Conservation (phyloP, 306 rosid species). For the Dalbergia cochinchinensis region DNA sequence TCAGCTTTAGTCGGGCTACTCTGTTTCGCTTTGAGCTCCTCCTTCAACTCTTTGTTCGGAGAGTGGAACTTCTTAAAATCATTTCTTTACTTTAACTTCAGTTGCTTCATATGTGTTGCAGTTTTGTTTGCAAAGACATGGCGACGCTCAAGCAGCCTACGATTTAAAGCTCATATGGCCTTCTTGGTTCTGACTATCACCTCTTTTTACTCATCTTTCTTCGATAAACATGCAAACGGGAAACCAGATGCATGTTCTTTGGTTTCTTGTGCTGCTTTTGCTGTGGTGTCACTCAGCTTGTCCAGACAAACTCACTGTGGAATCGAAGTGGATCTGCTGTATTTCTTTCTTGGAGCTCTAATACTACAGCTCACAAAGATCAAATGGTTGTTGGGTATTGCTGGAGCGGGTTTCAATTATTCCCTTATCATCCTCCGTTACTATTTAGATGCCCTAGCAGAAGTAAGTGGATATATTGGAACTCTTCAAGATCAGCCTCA, state of each 20-base stretch:
- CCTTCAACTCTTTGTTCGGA: conserved; percentile 34
- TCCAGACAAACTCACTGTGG: neutral
- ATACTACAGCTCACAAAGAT: conserved; percentile 9
- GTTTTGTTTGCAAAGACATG: neutral
- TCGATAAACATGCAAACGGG: neutral
- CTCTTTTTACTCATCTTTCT: conserved; percentile 16
- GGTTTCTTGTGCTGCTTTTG: neutral
- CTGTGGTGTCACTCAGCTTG: neutral
- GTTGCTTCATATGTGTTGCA: neutral
- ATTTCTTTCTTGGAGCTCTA: neutral
- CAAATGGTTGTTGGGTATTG: neutral
- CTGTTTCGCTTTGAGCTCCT: conserved; percentile 27
- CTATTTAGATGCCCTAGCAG: neutral
- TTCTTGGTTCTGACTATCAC: neutral
- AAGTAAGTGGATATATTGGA: too few species aligned
- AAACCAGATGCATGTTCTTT: neutral
- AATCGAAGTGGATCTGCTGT: neutral
- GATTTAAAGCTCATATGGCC: conserved; percentile 4
- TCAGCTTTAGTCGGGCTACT: conserved; percentile 27
- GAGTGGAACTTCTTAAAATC: conserved; percentile 26
- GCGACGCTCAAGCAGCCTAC: neutral
- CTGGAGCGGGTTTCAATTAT: neutral
- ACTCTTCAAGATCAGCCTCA: too few species aligned
- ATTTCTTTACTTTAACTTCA: neutral
- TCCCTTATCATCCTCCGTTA: neutral